phyloP scores from a whole-genome alignment of 148 eudicot genomes.

The Rhododendron vialii region DNA sequence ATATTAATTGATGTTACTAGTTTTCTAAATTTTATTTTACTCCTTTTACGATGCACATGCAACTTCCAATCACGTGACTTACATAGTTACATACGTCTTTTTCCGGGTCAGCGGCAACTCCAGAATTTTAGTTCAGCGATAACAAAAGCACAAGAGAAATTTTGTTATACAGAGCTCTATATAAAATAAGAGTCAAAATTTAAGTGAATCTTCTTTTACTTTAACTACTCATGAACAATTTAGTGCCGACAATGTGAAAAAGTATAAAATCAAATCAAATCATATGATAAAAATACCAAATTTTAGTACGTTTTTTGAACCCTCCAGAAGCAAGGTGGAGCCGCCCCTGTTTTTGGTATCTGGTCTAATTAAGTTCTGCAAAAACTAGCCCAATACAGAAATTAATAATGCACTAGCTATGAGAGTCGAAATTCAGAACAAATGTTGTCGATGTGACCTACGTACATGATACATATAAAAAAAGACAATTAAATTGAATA shows the following conservation, averaged over 20 bases:
- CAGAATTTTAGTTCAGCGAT: no score
- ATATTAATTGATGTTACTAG: background rate
- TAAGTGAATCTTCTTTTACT: no score
- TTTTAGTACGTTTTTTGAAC: no score
- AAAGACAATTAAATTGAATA: background rate
- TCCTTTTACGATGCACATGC: conserved; percentile 27
- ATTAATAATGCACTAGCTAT: background rate
- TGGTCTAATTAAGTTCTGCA: background rate
- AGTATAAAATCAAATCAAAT: no score
- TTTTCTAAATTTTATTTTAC: background rate
- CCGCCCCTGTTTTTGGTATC: background rate
- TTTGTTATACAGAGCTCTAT: no score
- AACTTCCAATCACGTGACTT: conserved; percentile 29
- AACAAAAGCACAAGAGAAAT: no score
- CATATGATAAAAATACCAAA: no score
- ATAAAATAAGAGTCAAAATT: no score
- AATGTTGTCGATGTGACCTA: background rate
- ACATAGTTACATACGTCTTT: background rate
- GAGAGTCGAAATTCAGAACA: background rate
- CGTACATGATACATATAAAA: background rate
- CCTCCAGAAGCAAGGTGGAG: no score
- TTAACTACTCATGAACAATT: no score
- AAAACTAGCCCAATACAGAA: background rate
- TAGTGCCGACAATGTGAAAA: no score
- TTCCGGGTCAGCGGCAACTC: no score